phyloP scores from a whole-genome alignment of 371 early-diverging fungal genomes.

The Fennellomyces sp. region DNA sequence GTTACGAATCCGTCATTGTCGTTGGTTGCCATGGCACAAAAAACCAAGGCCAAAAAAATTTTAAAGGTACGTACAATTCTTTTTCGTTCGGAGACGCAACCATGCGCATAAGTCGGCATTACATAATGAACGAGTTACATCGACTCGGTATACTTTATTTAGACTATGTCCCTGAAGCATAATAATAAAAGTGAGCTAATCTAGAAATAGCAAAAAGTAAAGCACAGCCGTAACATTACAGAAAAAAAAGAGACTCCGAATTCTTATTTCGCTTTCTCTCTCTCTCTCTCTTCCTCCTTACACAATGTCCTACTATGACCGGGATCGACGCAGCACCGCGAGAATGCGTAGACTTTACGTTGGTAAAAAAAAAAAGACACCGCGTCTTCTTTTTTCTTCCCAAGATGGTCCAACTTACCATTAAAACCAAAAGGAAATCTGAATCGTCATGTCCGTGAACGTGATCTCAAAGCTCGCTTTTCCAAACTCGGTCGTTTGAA shows the following conservation, averaged over 20 bases:
- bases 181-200: too few species aligned
- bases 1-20: slow-evolving; percentile 19
- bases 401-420: neutral
- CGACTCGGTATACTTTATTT: too few species aligned
- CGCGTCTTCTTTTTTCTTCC: neutral
- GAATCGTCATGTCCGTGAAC: slow-evolving; percentile 39
- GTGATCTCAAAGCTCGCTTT: slow-evolving; percentile 39
- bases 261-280: neutral
- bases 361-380: slow-evolving; percentile 20
- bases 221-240: too few species aligned
- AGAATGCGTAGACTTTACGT: slow-evolving; percentile 40
- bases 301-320: slow-evolving; percentile 12
- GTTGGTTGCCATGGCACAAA: neutral
- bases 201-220: too few species aligned
- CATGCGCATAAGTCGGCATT: too few species aligned
- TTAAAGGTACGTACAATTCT: neutral
- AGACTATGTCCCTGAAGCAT: too few species aligned
- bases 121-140: too few species aligned
- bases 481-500: slow-evolving; percentile 20
- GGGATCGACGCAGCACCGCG: slow-evolving; percentile 15
- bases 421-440: slow-evolving; percentile 28
- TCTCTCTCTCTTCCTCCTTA: neutral
- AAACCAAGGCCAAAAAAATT: neutral
- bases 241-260: too few species aligned
- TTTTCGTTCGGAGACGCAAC: neutral